Percentiles rank a stretch among this genome's conserved stretches.
phyloP scores from a whole-genome alignment of 2,329 filamentous ascomycete species.

The Ciborinia camelliae region DNA sequence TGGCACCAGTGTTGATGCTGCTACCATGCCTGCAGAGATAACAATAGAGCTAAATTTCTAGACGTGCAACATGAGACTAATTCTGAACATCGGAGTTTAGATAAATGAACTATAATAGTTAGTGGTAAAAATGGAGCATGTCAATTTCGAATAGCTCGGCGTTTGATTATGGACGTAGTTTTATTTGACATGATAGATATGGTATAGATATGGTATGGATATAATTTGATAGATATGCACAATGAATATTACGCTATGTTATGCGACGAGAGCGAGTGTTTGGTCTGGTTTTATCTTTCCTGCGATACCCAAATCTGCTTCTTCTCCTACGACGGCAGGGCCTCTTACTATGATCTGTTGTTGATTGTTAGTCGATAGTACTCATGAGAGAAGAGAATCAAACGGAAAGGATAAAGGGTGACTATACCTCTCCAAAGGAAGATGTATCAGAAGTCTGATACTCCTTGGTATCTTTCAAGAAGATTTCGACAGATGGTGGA shows the following conservation, averaged over 20 bases:
- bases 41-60: constrained; percentile 1
- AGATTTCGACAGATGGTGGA: constrained; percentile 73
- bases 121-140: not conserved
- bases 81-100: not conserved
- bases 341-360: constrained; percentile 66
- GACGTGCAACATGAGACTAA: constrained; percentile 2
- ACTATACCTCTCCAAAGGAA: constrained; percentile 60
- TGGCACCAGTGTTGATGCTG: not conserved
- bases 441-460: constrained; percentile 62
- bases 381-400: constrained; percentile 17
- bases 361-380: not conserved
- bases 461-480: constrained; percentile 60
- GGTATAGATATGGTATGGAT: constrained; percentile 6
- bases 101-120: not conserved
- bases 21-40: constrained; percentile 2
- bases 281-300: constrained; percentile 69
- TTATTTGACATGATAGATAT: constrained; percentile 1
- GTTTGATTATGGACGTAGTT: constrained; percentile 4
- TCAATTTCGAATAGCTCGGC: not conserved
- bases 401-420: not conserved
- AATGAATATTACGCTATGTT: not conserved
- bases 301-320: constrained; percentile 59
- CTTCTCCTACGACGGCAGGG: constrained; percentile 67
- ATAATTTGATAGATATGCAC: not conserved
- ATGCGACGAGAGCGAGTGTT: constrained; percentile 54